Conservation (phyloP, 495 filamentous ascomycete genomes). For the Hypoxylon cercidicola region DNA sequence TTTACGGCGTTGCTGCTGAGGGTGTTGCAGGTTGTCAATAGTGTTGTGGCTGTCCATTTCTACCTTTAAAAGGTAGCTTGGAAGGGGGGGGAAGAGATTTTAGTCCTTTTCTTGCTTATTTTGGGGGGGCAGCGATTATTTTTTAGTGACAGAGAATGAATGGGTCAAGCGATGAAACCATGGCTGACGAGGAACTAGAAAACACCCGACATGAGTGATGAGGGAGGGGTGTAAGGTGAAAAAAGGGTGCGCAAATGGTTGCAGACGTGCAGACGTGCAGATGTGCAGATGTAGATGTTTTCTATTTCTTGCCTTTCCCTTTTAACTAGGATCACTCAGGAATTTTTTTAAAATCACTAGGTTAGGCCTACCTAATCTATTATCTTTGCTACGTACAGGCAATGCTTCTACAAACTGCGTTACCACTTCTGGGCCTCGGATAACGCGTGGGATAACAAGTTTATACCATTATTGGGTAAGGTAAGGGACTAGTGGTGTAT, state of each 20-base stretch:
- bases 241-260: neutral
- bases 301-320: conserved; percentile 3
- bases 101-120: conserved; percentile 30
- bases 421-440: conserved; percentile 9
- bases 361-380: neutral
- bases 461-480: conserved; percentile 28
- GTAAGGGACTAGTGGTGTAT: conserved; percentile 17
- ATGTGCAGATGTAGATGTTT: conserved; percentile 14
- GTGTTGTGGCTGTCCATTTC: conserved; percentile 55
- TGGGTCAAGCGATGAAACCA: conserved; percentile 43
- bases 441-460: conserved; percentile 15
- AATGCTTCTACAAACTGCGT: conserved; percentile 6
- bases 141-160: conserved; percentile 43
- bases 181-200: conserved; percentile 40
- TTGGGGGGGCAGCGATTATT: conserved; percentile 37
- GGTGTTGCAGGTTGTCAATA: conserved; percentile 50
- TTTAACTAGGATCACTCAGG: neutral
- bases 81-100: conserved; percentile 36
- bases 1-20: conserved; percentile 51
- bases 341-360: neutral
- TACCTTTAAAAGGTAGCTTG: conserved; percentile 42
- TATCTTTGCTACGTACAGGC: neutral
- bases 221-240: conserved; percentile 18
- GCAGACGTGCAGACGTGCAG: no score
- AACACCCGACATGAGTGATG: conserved; percentile 32